Base-by-base conservation (phyloP, 1,139 yeast genomes). In the Suhomyces coccinellae region DNA sequence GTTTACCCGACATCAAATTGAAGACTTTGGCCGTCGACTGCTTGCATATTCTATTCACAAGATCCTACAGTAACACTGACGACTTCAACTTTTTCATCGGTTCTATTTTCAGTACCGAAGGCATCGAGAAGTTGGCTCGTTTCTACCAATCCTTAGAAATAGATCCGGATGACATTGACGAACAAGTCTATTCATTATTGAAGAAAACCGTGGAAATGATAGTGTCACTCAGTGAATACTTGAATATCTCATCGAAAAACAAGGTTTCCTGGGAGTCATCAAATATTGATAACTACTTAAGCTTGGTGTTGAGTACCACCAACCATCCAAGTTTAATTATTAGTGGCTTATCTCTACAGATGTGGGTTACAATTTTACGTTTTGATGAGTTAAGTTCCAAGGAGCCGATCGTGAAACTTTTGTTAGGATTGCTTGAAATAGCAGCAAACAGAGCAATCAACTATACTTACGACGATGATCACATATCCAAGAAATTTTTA, bases 121-220 rank as follows among this genome's bases (percentile, higher is more conserved):
- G 96, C 10, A 79, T 95, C 52, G 67, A 72, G 41, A 77, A 88
- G 56, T 73, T 93, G 43, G 66, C 80, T 14, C 76, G 74, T 41
- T 88, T 89, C 34, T 90, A 84, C 62, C 76, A 77, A 41, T 73
- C 83, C 10, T 70, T 87, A 40, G 70, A 71, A 44, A 70, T 87
- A 29, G 86, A 89, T 58, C 80, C 93, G 0, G 85, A 85, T 48
- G 87, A 84, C 56, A 75, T 89, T 31, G 96, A 90, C 61, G 97
- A 90, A 57, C 75, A 67, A 45, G 77, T 79, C 31, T 93, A 95
- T 61, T 82, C 95, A 0, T 75, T 93, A 49, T 70, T 87, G 52
- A 93, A 93, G 61, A 91, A 93, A 64, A 78, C 93, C 17, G 97
- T 91, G 6, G 99, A 95, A 62, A 87, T 93, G 88, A 81, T 91